phyloP scores from a whole-genome alignment of 2,329 filamentous ascomycete genomes.

The Tolypocladium ovalisporum region DNA sequence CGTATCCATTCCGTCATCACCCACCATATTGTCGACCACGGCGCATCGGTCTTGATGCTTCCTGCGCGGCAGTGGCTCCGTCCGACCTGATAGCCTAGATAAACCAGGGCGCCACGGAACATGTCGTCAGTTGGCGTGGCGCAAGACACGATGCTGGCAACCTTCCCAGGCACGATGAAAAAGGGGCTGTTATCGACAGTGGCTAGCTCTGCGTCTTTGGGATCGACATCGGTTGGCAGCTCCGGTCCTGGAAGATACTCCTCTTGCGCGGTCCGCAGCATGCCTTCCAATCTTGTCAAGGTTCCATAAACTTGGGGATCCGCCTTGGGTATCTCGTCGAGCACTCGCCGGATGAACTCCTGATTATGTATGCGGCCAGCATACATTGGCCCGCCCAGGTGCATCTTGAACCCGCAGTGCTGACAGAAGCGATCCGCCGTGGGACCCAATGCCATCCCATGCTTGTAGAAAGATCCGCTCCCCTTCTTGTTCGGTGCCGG shows the following conservation, averaged over 20 bases:
- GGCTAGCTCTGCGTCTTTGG: slow-evolving; percentile 42
- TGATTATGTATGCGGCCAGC: slow-evolving; percentile 78
- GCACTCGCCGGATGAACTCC: slow-evolving; percentile 68
- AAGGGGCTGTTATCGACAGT: slow-evolving; percentile 68
- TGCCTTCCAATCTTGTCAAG: slow-evolving; percentile 71
- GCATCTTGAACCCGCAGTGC: slow-evolving; percentile 79
- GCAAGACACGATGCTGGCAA: slow-evolving; percentile 71
- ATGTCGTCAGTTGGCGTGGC: slow-evolving; percentile 68
- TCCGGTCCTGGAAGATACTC: slow-evolving; percentile 41
- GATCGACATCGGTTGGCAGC: slow-evolving; percentile 26
- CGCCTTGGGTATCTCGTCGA: slow-evolving; percentile 58
- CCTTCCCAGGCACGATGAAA: slow-evolving; percentile 66
- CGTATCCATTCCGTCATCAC: slow-evolving; percentile 86
- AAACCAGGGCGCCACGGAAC: slow-evolving; percentile 68
- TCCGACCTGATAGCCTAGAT: slow-evolving; percentile 71
- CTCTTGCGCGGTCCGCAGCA: slow-evolving; percentile 81
- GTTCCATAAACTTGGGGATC: slow-evolving; percentile 69
- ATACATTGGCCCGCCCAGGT: slow-evolving; percentile 91
- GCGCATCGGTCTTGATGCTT: slow-evolving; percentile 87
- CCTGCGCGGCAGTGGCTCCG: slow-evolving; percentile 84
- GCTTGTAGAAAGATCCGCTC: slow-evolving; percentile 62
- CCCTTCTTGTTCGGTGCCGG: slow-evolving; percentile 59
- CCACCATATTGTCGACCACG: slow-evolving; percentile 84
- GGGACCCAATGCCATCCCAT: slow-evolving; percentile 63
- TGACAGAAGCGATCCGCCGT: slow-evolving; percentile 55